Percentiles rank a stretch among this genome's conserved stretches.
phyloP scores from a whole-genome alignment of 2,329 filamentous ascomycete genomes.

The Ophiostoma himal-ulmi region DNA sequence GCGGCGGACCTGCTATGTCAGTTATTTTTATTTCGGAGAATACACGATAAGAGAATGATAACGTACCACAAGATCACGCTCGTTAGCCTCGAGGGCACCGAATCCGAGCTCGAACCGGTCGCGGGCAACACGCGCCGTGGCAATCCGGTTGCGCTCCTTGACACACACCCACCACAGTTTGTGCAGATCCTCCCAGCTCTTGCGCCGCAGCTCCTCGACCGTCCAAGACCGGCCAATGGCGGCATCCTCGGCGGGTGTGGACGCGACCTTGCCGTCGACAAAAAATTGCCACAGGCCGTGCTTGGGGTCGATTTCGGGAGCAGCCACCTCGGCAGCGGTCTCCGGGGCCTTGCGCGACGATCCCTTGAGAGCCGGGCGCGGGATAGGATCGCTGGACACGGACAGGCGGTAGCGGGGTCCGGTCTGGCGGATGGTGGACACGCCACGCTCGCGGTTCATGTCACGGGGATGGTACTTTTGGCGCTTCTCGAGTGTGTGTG shows the following conservation, averaged over 20 bases:
- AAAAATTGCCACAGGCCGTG: conserved; percentile 96
- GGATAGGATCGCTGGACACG: conserved; percentile 65
- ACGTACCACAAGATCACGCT: conserved; percentile 62
- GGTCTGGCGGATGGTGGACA: conserved; percentile 73
- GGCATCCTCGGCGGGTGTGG: conserved; percentile 63
- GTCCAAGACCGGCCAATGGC: conserved; percentile 78
- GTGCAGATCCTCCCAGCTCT: conserved; percentile 92
- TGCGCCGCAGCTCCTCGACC: conserved; percentile 75
- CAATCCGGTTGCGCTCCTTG: conserved; percentile 82
- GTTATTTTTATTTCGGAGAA: not conserved
- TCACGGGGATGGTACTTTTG: conserved; percentile 54
- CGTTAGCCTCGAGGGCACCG: conserved; percentile 61
- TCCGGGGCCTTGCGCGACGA: not conserved
- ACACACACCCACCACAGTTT: conserved; percentile 89
- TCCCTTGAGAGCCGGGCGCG: conserved; percentile 54
- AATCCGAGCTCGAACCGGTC: conserved; percentile 62
- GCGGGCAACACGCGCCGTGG: conserved; percentile 69
- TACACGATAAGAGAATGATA: not conserved
- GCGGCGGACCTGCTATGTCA: conserved; percentile 54
- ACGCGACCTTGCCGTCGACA: conserved; percentile 59
- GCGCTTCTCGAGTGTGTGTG: conserved; percentile 44
- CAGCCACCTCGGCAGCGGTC: conserved; percentile 30
- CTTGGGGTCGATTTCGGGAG: conserved; percentile 57
- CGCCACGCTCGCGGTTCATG: conserved; percentile 71
- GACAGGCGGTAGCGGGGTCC: conserved; percentile 70